phyloP scores from a whole-genome alignment of 1,284 basidiomycete genomes.

The Pulveroboletus sp. region DNA sequence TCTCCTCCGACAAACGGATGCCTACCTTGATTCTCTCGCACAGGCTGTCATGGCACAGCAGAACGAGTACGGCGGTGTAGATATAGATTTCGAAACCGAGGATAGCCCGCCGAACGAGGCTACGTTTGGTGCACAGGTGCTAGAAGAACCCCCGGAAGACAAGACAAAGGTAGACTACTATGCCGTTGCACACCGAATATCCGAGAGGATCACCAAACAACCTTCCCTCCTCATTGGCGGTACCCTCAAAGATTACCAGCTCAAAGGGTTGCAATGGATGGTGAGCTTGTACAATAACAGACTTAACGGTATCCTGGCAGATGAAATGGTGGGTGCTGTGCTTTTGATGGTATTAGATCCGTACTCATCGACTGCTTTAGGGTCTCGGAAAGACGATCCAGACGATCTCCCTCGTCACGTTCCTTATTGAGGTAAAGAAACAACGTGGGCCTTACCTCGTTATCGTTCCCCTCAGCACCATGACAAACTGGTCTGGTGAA shows the following conservation, averaged over 20 bases:
- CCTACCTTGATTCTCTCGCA: slow-evolving; percentile 92
- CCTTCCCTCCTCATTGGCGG: slow-evolving; percentile 82
- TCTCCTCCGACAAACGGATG: slow-evolving; percentile 90
- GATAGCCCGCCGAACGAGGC: slow-evolving; percentile 81
- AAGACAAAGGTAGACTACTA: slow-evolving; percentile 93
- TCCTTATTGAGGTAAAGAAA: slow-evolving; percentile 91
- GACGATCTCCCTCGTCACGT: slow-evolving; percentile 94
- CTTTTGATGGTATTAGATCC: neutral
- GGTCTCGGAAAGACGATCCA: slow-evolving; percentile 96
- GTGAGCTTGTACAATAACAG: slow-evolving; percentile 98
- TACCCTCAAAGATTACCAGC: slow-evolving; percentile 89
- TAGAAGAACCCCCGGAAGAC: slow-evolving; percentile 53
- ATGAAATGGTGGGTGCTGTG: slow-evolving; percentile 83
- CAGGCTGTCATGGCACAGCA: slow-evolving; percentile 95
- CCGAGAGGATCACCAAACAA: slow-evolving; percentile 86
- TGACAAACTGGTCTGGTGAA: slow-evolving; percentile 98
- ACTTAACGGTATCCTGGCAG: slow-evolving; percentile 94
- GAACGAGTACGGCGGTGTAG: slow-evolving; percentile 63
- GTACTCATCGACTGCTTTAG: slow-evolving; percentile 40
- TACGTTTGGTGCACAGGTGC: slow-evolving; percentile 83
- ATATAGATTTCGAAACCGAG: slow-evolving; percentile 47
- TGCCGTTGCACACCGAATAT: slow-evolving; percentile 90
- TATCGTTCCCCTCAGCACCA: slow-evolving; percentile 95
- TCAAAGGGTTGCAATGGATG: slow-evolving; percentile 96
- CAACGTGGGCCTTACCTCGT: slow-evolving; percentile 96